Conservation (phyloP, 148 eudicot species). For the Polygonum aviculare region DNA sequence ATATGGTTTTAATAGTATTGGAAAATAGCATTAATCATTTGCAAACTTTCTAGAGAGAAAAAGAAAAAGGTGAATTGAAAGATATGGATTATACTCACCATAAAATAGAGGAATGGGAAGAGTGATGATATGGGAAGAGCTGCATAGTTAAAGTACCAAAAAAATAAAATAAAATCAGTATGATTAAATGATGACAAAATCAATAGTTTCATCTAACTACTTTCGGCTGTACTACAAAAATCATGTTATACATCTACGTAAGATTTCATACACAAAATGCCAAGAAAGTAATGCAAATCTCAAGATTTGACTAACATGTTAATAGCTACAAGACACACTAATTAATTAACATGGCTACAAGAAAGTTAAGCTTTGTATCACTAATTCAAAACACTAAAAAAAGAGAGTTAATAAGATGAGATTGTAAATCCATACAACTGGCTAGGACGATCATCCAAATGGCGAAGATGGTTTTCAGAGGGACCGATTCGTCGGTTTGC, state of each 20-base stretch:
- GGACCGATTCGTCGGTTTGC: conserved; percentile 30
- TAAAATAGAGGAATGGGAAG: conserved; percentile 87
- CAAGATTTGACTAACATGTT: background rate
- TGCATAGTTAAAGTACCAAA: conserved; percentile 28
- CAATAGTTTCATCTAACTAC: background rate
- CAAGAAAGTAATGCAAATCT: background rate
- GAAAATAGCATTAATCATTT: no score
- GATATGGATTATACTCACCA: conserved; percentile 43
- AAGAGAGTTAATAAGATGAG: background rate
- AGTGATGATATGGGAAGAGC: conserved; percentile 84
- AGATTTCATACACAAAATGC: background rate
- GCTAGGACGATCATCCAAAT: conserved; percentile 50
- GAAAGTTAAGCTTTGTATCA: no score
- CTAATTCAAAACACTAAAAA: background rate
- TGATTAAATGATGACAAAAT: background rate
- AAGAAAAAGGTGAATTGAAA: background rate
- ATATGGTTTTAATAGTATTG: background rate
- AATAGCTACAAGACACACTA: background rate
- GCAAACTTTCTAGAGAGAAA: no score
- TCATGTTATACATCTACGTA: background rate
- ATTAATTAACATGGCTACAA: no score
- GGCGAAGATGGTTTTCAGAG: conserved; percentile 38
- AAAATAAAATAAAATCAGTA: background rate
- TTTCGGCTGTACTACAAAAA: background rate
- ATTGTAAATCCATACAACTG: conserved; percentile 22